Percentiles rank a stretch among this genome's conserved stretches.
Evolutionary conservation across 352 stramenopile genomes (phyloP).

Genomic region (Nothophytophthora sp.): DNA sequence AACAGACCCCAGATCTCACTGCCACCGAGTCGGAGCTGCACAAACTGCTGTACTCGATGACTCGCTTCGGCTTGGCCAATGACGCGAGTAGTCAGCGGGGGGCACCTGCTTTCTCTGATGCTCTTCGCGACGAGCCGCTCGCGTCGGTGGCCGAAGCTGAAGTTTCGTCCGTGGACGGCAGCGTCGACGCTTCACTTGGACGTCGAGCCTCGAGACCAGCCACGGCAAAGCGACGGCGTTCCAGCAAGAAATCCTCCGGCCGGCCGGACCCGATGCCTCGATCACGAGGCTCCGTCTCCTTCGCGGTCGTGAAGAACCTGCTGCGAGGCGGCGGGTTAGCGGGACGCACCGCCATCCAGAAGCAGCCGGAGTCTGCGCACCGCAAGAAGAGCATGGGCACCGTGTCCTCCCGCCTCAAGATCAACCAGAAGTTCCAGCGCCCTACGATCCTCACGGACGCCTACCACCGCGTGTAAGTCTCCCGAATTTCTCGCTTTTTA

Average conservation of each 20-base stretch:
- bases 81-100: background rate
- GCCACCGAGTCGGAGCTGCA: conserved; percentile 51
- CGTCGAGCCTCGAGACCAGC: conserved; percentile 5
- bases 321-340: conserved; percentile 48
- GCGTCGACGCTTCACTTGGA: conserved; percentile 5
- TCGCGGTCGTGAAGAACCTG: conserved; percentile 60
- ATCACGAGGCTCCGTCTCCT: conserved; percentile 55
- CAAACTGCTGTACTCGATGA: conserved; percentile 66
- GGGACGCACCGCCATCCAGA: conserved; percentile 37
- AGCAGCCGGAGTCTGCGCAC: conserved; percentile 27
- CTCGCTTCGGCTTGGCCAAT: conserved; percentile 49
- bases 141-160: background rate
- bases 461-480: conserved; percentile 66
- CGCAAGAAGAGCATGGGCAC: conserved; percentile 61
- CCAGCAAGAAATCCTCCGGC: conserved; percentile 15
- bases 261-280: conserved; percentile 8
- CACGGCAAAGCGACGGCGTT: conserved; percentile 16
- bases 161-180: background rate
- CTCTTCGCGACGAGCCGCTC: conserved; percentile 1
- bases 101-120: conserved; percentile 16
- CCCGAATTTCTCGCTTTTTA: background rate
- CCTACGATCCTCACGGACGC: conserved; percentile 71
- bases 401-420: conserved; percentile 65
- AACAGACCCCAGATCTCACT: conserved; percentile 17
- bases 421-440: conserved; percentile 60